Conservation (phyloP, 306 rosid species). For the Neltuma alba region DNA sequence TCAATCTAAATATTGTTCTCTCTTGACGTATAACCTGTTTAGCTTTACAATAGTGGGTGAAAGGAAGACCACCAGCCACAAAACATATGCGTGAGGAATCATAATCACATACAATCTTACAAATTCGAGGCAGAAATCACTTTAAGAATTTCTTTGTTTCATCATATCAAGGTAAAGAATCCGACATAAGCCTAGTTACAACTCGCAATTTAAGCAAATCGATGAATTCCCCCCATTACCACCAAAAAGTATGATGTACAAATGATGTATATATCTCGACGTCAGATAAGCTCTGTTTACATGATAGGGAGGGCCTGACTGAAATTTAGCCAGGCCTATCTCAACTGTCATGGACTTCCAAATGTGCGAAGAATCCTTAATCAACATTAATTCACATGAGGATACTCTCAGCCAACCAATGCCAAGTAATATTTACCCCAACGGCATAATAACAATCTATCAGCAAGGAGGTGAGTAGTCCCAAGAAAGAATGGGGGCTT, state of each 20-base stretch:
- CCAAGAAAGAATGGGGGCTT: constrained; percentile 10
- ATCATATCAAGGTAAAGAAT: neutral
- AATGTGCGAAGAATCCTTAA: constrained; percentile 31
- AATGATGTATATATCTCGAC: neutral
- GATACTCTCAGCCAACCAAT: constrained; percentile 31
- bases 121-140: constrained; percentile 10
- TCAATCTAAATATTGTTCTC: neutral
- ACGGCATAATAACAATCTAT: constrained; percentile 15
- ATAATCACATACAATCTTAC: constrained; percentile 20
- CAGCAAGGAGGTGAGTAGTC: constrained; percentile 28
- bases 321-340: constrained; percentile 20
- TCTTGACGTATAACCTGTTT: neutral
- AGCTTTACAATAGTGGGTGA: neutral
- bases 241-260: neutral
- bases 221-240: constrained; percentile 21
- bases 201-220: constrained; percentile 6
- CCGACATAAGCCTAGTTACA: neutral
- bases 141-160: constrained; percentile 25
- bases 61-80: neutral
- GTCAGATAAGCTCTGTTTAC: constrained; percentile 18
- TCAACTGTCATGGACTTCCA: constrained; percentile 19
- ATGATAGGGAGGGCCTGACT: constrained; percentile 12
- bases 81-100: neutral
- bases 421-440: constrained; percentile 21
- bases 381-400: constrained; percentile 26